phyloP scores from a whole-genome alignment of 768 basidiomycete species.

The Leucosporidium yakuticum region DNA sequence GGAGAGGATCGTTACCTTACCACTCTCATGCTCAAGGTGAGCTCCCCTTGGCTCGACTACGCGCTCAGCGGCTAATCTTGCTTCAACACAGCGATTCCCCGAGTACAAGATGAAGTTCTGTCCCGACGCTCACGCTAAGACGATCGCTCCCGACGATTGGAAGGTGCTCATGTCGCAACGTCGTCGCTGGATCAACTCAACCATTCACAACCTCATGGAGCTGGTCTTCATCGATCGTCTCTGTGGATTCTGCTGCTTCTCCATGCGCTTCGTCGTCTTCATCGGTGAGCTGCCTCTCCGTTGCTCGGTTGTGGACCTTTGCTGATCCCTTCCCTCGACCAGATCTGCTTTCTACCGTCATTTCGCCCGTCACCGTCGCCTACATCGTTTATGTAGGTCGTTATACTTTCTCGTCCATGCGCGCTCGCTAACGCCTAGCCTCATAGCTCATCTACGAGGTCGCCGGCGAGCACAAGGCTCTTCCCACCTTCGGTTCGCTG shows the following conservation, averaged over 20 bases:
- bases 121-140: conserved; percentile 86
- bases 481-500: conserved; percentile 52
- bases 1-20: conserved; percentile 99
- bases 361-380: conserved; percentile 45
- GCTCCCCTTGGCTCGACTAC: neutral
- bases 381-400: conserved; percentile 37
- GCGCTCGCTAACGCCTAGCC: neutral
- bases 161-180: conserved; percentile 87
- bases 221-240: conserved; percentile 83
- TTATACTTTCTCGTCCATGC: neutral
- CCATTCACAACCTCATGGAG: conserved; percentile 92
- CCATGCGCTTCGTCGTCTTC: conserved; percentile 97
- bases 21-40: conserved; percentile 73
- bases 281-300: conserved; percentile 53
- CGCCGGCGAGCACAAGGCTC: conserved; percentile 56
- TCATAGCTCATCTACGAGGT: conserved; percentile 66
- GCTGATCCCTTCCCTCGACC: conserved; percentile 42
- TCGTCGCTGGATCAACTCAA: conserved; percentile 99
- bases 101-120: conserved; percentile 91
- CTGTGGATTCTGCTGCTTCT: conserved; percentile 97
- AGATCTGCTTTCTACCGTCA: conserved; percentile 46
- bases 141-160: conserved; percentile 82
- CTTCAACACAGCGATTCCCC: conserved; percentile 62
- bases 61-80: neutral
- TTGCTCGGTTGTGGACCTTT: conserved; percentile 75